Evolutionary conservation across 1,139 yeast species (phyloP).

Genomic region (Protomyces gravidus): DNA sequence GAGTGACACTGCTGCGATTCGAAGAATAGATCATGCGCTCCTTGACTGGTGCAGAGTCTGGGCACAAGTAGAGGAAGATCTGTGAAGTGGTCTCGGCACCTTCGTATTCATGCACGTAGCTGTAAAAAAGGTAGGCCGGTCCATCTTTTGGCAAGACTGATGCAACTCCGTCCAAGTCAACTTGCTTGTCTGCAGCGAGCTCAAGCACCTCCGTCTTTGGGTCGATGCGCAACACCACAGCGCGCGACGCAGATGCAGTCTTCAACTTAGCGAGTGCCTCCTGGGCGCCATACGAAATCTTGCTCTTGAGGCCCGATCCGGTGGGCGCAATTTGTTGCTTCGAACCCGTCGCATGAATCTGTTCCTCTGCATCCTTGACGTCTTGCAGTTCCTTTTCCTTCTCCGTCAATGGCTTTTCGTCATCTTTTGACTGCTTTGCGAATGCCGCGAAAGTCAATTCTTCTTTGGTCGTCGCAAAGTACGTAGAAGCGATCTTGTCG

Average conservation of each 20-base stretch:
- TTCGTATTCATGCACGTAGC: conserved; percentile 28
- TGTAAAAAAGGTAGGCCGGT: conserved; percentile 60
- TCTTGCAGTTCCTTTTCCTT: conserved; percentile 55
- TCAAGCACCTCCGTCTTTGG: conserved; percentile 38
- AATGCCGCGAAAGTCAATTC: conserved; percentile 51
- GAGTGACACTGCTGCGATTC: conserved; percentile 46
- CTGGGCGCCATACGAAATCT: conserved; percentile 2
- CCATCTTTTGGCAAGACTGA: conserved; percentile 41
- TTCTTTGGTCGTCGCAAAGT: conserved; percentile 54
- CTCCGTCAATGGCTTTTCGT: conserved; percentile 52
- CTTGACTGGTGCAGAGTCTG: conserved; percentile 81
- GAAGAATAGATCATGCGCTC: conserved; percentile 93
- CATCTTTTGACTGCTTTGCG: conserved; percentile 48
- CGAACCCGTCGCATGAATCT: conserved; percentile 31
- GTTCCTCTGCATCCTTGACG: conserved; percentile 43
- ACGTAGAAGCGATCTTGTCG: conserved; percentile 53
- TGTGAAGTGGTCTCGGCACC: conserved; percentile 29
- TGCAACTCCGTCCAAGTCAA: conserved; percentile 38
- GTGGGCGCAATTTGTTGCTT: conserved; percentile 32
- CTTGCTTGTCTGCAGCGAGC: conserved; percentile 33
- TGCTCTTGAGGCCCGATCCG: conserved; percentile 16
- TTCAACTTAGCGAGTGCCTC: conserved; percentile 21
- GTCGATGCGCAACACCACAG: conserved; percentile 40
- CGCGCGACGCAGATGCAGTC: conserved; percentile 10
- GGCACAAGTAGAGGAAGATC: conserved; percentile 78